Base-by-base conservation (phyloP, 345 rosid species). In the Carallia pectinifolia region DNA sequence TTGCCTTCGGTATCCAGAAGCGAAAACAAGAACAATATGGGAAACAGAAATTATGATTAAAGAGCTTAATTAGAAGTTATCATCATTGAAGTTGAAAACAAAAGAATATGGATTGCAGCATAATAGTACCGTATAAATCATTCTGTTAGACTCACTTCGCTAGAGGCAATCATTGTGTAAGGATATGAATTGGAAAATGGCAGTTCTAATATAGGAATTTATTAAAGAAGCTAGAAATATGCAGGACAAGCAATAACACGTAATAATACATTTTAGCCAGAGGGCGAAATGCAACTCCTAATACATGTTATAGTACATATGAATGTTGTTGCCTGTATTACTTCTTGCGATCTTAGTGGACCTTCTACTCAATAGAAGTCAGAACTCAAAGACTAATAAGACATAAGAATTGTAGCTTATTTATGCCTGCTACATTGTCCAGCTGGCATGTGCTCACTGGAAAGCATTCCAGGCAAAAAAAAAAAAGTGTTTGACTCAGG, bases 61-160 rank as follows among this genome's bases (percentile, higher is more conserved):
- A 50, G n/a, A 30, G 56, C 72, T 62, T 73, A 62, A 40, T 31
- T 36, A 27, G 67, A 66, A 69, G 78, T 70, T 34, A 36, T 62
- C 64, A 62, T 70, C 63, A 72, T 60, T 60, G 13, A 38, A 36
- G 23, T 37, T 48, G 31, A 53, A 53, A 44, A 19, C 33, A 47
- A 16, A 36, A 58, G 29, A 38, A 29, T 48, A 58, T 27, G 19
- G 29, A 44, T 67, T 61, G 55, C 29, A 61, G 62, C 56, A 69
- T 29, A 7, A 59, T 55, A 29, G 53, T 58, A 52, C 30, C 54
- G 47, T 58, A 53, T 6, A 34, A 40, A 64, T 59, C 54, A 73
- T 73, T 66, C 33, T 73, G 58, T 66, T 66, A 50, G 54, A 44
- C 27, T 50, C 2, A 65, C 44, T 44, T 13, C 38, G 6, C 47